These are phyloP conservation scores for Acephala macrosclerotiorum DNA, from an alignment of 2,329 filamentous ascomycete species.

Conservation along the genomic window DNA sequence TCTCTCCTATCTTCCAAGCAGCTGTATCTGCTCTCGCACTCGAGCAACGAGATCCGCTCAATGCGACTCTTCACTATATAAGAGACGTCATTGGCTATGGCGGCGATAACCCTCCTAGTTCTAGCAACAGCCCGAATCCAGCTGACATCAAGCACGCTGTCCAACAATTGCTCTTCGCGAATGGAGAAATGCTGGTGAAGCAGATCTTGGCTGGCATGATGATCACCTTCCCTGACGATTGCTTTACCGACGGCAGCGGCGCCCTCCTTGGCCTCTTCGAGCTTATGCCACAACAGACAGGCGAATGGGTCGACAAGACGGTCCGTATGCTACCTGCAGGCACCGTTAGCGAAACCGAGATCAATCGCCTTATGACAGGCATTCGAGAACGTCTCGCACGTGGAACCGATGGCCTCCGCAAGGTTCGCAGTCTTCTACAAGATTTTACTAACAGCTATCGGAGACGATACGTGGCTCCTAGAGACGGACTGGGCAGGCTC, in stretches of 20 bases:
- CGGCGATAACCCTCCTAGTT: slow-evolving; percentile 74
- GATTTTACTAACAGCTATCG: slow-evolving; percentile 97
- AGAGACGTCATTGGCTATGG: slow-evolving; percentile 92
- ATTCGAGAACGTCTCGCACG: slow-evolving; percentile 81
- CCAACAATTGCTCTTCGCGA: slow-evolving; percentile 71
- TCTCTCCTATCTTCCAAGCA: slow-evolving; percentile 85
- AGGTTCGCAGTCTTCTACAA: slow-evolving; percentile 85
- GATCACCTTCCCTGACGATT: slow-evolving; percentile 97
- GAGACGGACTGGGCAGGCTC: slow-evolving; percentile 86
- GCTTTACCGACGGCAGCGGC: slow-evolving; percentile 92
- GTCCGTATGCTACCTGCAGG: slow-evolving; percentile 84
- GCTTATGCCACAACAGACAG: slow-evolving; percentile 80
- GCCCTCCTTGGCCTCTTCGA: slow-evolving; percentile 92
- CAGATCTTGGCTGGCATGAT: slow-evolving; percentile 97
- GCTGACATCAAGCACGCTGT: slow-evolving; percentile 78
- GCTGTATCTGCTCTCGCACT: slow-evolving; percentile 86
- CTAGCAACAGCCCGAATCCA: slow-evolving; percentile 62
- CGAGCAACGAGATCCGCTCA: slow-evolving; percentile 90
- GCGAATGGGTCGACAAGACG: slow-evolving; percentile 83
- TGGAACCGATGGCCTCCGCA: slow-evolving; percentile 67
- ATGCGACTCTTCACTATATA: slow-evolving; percentile 90
- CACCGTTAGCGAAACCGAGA: slow-evolving; percentile 80
- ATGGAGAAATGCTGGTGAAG: slow-evolving; percentile 83
- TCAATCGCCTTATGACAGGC: slow-evolving; percentile 79
- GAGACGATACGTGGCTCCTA: slow-evolving; percentile 90